Evolutionary conservation across 352 stramenopile species (phyloP), one percentile per base, ranked within the genome.

Genomic region (Plasmopara muralis): DNA sequence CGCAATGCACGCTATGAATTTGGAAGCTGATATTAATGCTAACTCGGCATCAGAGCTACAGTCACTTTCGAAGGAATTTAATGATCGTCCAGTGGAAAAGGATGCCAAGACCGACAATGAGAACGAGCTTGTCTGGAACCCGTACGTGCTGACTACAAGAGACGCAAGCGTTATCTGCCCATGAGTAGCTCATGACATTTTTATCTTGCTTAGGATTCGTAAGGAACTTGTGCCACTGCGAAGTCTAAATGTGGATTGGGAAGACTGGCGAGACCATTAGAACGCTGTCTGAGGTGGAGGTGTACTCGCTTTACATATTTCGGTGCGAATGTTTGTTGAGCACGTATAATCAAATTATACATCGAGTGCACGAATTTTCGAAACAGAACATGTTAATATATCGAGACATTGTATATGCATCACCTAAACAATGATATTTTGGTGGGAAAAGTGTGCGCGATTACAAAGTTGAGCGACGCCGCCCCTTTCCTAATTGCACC

Each of bases 81-180:
- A 74, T 6, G 68, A 71, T 28, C 68, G 71, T 34, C 59, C 68
- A 41, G 53, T 73, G 29, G 76, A 88, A 43, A 69, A 70, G 39
- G 81, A 91, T 47, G 50, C 68, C 38, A 85, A 86, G 33, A 38
- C 50, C 16, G 75, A 87, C 25, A 72, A 87, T 38, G 53, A 77
- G 37, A 83, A 87, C 43, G 74, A 89, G 57, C 76, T 89, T 60
- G 77, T 92, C 8, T 92, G 81, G 81, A 83, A 92, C 48, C 81
- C 81, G 81, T 89, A 77, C 62, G 81, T 51, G 16, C n/a, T 61
- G 4, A 38, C 13, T 35, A 5, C 5, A 35, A 8, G 4, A 35
- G 10, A 12, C 31, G 10, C 31, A 35, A 13, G 13, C 37, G 14
- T 16, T 20, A 10, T 18, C 5, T 9, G 44, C 18, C 2, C 18